phyloP scores from a whole-genome alignment of 495 filamentous ascomycete species.

The Penicillium bovifimosum region DNA sequence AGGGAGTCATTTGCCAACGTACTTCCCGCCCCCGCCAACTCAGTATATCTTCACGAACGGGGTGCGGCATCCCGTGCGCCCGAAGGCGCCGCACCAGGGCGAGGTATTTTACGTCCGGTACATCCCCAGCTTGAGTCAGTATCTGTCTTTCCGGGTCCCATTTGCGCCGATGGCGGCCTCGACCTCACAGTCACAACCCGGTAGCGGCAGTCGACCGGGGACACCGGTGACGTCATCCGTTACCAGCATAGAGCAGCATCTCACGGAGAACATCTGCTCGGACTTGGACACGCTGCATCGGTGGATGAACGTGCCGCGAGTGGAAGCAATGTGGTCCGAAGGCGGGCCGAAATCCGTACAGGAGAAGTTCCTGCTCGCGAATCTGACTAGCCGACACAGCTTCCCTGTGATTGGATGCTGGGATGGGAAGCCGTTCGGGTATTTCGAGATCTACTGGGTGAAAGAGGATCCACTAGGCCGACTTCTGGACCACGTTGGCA shows the following conservation, averaged over 20 bases:
- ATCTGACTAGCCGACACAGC: conserved; percentile 61
- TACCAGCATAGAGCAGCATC: conserved; percentile 25
- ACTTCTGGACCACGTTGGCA: conserved; percentile 56
- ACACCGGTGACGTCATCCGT: conserved; percentile 26
- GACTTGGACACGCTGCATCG: conserved; percentile 75
- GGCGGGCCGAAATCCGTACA: conserved; percentile 57
- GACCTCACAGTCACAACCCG: background rate
- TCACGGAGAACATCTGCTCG: conserved; percentile 30
- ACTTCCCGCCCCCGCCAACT: conserved; percentile 76
- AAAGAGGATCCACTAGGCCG: conserved; percentile 80
- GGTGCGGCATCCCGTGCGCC: conserved; percentile 79
- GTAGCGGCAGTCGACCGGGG: conserved; percentile 9
- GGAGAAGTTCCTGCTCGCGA: conserved; percentile 61
- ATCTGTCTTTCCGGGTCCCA: conserved; percentile 81
- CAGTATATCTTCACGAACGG: conserved; percentile 76
- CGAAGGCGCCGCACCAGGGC: conserved; percentile 82
- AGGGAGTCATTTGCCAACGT: conserved; percentile 78
- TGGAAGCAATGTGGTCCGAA: conserved; percentile 75
- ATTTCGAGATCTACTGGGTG: conserved; percentile 98
- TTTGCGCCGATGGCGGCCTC: conserved; percentile 27
- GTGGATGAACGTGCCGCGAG: conserved; percentile 89
- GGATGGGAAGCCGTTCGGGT: conserved; percentile 94
- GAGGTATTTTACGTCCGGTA: conserved; percentile 87
- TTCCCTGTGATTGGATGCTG: conserved; percentile 92
- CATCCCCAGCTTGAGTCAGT: conserved; percentile 74